Base-by-base conservation (phyloP, 352 stramenopile genomes). In the Stramenopiles sp. region DNA sequence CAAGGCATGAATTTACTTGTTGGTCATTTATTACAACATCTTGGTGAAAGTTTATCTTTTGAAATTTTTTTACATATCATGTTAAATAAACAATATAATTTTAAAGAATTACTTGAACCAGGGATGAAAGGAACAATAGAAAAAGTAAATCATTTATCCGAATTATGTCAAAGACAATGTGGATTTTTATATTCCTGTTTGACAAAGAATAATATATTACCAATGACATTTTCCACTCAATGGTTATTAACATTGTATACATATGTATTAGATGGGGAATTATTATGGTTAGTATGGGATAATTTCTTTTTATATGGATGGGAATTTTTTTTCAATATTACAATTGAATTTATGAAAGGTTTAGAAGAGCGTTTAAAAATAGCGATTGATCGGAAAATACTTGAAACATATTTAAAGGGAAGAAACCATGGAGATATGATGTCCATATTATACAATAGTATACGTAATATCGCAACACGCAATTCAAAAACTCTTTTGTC, bases 261-360 rank as follows among this genome's bases (percentile, higher is more conserved):
- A 7, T 76, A 76, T 20, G 65, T 76, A 13, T 33, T 76, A 20
- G 65, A 76, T 7, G 65, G 65, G 13, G 31, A 76, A 20, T 76
- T 76, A 20, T 20, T 76, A 13, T 76, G 65, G 30, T 20, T 76
- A 20, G 65, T 76, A 33, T 76, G 65, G 65, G 65, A 76, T 20
- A 33, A 31, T 33, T 76, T 76, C 13, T 76, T 76, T 33, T 33
- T 76, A 20, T 33, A 76, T 13, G 65, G 65, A 7, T 76, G 65
- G 65, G 65, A 76, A 4, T 76, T 76, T 76, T 76, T 76, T 76
- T 76, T 76, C 65, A 76, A 76, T 7, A 33, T 76, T 76, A 76
- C 65, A 4, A 76, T 76, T 13, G 31, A 31, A 7, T 76, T 76
- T 31, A 31, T 76, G 65, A 76, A 76, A 20, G 30, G 4, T 13